Evolutionary conservation across 163 green algal genomes (phyloP).

Genomic region (Picocystis sp.): DNA sequence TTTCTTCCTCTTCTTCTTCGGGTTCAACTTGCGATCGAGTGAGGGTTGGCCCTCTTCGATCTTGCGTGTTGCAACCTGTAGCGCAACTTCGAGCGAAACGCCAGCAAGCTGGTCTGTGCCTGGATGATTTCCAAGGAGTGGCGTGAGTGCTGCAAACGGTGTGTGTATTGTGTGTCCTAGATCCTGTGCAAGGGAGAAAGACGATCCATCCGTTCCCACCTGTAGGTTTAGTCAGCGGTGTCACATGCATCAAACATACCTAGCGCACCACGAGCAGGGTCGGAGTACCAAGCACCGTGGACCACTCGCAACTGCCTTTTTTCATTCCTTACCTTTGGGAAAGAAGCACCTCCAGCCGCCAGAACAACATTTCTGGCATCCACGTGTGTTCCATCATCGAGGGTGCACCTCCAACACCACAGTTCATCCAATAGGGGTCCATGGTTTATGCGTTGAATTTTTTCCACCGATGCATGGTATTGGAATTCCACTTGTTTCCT

Average conservation of each 20-base stretch:
- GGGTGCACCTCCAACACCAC: neutral
- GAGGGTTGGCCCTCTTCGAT: slow-evolving; percentile 10
- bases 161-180: slow-evolving; percentile 42
- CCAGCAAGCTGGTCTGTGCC: slow-evolving; percentile 39
- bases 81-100: slow-evolving; percentile 25
- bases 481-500: slow-evolving; percentile 27
- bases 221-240: neutral
- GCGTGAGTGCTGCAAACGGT: slow-evolving; percentile 67
- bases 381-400: neutral
- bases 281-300: too few relatives aligned
- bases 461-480: slow-evolving; percentile 28
- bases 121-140: slow-evolving; percentile 47
- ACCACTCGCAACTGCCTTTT: too few relatives aligned
- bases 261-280: too few relatives aligned
- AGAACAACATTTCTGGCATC: neutral
- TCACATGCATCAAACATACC: too few relatives aligned
- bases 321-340: too few relatives aligned
- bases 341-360: neutral
- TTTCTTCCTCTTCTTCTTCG: slow-evolving; percentile 8
- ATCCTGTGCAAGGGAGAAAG: slow-evolving; percentile 14
- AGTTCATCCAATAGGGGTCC: neutral
- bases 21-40: neutral
- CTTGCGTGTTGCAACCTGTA: slow-evolving; percentile 3
- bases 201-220: slow-evolving; percentile 26
- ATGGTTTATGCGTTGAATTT: neutral